A percentile compares a stretch with the other conserved stretches of the same genome.
Evolutionary conservation across 176 grass and related monocot genomes (phyloP).

Genomic region (Chloris gayana): DNA sequence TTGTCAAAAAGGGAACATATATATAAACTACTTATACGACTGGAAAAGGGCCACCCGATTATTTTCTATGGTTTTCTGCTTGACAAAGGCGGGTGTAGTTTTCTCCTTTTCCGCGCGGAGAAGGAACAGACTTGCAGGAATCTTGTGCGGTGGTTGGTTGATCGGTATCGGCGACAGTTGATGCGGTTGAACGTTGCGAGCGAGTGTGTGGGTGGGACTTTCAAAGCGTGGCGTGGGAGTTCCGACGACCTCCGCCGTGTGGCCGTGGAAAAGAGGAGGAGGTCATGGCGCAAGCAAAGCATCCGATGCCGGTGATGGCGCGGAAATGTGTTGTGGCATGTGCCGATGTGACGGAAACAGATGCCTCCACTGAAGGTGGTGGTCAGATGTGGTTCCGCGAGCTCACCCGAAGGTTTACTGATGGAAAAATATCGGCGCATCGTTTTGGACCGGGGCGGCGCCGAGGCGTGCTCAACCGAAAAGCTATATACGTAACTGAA

Average conservation of each 20-base stretch:
- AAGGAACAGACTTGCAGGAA: constrained; percentile 24
- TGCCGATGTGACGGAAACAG: neutral
- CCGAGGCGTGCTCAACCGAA: neutral
- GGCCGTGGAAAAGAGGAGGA: neutral
- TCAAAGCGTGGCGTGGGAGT: neutral
- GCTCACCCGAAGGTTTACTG: neutral
- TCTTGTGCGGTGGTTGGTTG: constrained; percentile 21
- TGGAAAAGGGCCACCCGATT: too few species aligned
- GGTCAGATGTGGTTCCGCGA: neutral
- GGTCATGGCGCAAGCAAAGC: constrained; percentile 31
- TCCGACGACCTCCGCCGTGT: neutral
- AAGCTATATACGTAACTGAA: neutral
- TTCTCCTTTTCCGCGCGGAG: neutral
- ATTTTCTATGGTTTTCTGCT: neutral
- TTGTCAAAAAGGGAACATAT: too few species aligned
- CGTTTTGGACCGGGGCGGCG: neutral
- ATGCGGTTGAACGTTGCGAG: constrained; percentile 16
- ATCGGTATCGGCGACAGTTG: constrained; percentile 4
- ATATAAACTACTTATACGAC: too few species aligned
- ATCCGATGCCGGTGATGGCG: constrained; percentile 28
- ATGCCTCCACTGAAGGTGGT: neutral
- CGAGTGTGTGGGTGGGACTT: neutral
- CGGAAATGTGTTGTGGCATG: neutral
- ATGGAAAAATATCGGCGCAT: neutral
- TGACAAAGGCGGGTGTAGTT: neutral